Evolutionary conservation across 352 stramenopile genomes (phyloP), one percentile per base, ranked within the genome.

Genomic region (Phytophthora multivora): DNA sequence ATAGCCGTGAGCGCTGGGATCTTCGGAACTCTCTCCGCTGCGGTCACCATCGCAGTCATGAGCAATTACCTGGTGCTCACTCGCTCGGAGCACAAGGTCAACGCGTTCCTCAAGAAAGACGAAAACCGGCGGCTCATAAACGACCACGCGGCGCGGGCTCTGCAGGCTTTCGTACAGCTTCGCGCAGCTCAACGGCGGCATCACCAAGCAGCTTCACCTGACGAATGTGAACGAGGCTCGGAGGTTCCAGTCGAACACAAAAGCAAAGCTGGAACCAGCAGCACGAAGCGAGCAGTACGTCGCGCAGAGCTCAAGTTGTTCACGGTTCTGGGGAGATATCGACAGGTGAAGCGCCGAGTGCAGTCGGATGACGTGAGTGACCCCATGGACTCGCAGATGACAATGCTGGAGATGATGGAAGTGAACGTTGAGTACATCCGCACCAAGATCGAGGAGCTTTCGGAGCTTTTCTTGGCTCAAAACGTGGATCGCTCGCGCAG

Each of bases 361-460:
- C 73, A 83, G 36, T 86, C 76, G 25, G 71, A 89, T 36, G 84
- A 91, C 53, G 66, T 86, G 43, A 89, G 74, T 41, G 84, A 93
- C 49, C 76, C 81, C 39, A 88, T 90, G 69, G 84, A 93, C 73
- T 85, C 84, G 55, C 82, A 93, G 56, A 86, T 93, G 80, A 90
- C 80, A 19, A 89, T 93, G 82, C 73, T 93, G 19, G 84, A 93
- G 65, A 91, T 89, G 80, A 89, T 93, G 81, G 82, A 93, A 45
- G 84, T 91, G 21, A 91, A 93, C 51, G 79, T 91, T 50, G 83
- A 90, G 69, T 88, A 92, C 59, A 89, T 92, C 33, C 80, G 83
- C 41, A 89, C 77, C 40, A 89, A 89, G 62, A 88, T 92, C 49
- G 80, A 92, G 64, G 79, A 89, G 36, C 58, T 92, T 13, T 76